Evolutionary conservation across 192 early-diverging fungal genomes (phyloP).

Genomic region (Martensiomyces pterosporus): DNA sequence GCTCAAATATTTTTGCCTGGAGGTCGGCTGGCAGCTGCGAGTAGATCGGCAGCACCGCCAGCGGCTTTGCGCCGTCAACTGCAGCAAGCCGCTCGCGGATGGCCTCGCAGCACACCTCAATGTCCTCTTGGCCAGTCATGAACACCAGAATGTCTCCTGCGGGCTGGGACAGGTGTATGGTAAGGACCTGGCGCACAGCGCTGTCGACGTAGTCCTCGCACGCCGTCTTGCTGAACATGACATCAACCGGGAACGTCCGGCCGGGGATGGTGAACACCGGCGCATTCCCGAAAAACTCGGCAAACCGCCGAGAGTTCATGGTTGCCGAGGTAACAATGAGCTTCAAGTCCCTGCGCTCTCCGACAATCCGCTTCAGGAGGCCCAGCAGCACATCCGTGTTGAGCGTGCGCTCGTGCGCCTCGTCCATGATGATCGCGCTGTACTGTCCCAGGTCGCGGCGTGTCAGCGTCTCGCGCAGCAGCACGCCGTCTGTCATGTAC

Average conservation of each 20-base stretch:
- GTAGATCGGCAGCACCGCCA: conserved; percentile 92
- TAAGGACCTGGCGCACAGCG: conserved; percentile 88
- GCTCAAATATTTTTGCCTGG: conserved; percentile 96
- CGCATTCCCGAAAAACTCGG: conserved; percentile 83
- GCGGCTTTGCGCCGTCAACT: conserved; percentile 55
- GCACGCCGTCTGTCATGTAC: conserved; percentile 99
- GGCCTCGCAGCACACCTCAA: conserved; percentile 77
- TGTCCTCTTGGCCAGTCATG: conserved; percentile 98
- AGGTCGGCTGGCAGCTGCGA: conserved; percentile 90
- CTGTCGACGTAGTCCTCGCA: conserved; percentile 95
- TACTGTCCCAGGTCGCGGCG: conserved; percentile 80
- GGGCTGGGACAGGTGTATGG: conserved; percentile 92
- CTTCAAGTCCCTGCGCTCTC: conserved; percentile 81
- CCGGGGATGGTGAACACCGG: conserved; percentile 97
- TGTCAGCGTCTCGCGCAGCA: conserved; percentile 87
- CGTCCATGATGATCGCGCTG: conserved; percentile 93
- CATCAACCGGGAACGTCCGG: conserved; percentile 91
- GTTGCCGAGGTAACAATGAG: conserved; percentile 97
- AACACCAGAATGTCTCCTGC: conserved; percentile 93
- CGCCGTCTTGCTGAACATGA: conserved; percentile 90
- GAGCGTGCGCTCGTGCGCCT: conserved; percentile 97
- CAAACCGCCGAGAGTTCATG: conserved; percentile 90
- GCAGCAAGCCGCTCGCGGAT: conserved; percentile 67
- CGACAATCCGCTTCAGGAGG: conserved; percentile 78
- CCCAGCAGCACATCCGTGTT: conserved; percentile 96